Conservation (phyloP, 805 yeast genomes). For the Hanseniaspora guilliermondii region DNA sequence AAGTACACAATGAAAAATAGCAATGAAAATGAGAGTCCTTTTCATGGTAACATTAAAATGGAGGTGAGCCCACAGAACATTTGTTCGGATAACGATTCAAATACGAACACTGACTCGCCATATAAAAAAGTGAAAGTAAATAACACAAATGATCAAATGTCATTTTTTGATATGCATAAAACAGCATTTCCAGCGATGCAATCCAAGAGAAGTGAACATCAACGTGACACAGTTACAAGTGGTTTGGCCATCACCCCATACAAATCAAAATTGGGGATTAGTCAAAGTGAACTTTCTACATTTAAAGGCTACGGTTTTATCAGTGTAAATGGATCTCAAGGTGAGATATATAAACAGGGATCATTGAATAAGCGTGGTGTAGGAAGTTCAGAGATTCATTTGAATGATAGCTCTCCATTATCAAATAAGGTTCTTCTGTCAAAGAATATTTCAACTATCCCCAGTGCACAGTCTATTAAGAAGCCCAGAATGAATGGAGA, state of each 20-base stretch:
- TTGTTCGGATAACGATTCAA: not conserved
- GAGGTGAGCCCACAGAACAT: not conserved
- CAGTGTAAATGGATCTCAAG: not conserved
- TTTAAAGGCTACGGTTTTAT: not conserved
- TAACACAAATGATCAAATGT: not conserved
- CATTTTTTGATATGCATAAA: not conserved
- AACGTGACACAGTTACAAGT: constrained; percentile 14
- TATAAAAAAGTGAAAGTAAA: not conserved
- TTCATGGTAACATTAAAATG: not conserved
- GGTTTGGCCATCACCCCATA: constrained; percentile 20
- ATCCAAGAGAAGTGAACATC: not conserved
- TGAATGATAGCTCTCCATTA: not conserved
- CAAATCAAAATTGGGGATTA: constrained; percentile 19
- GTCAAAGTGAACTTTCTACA: constrained; percentile 15
- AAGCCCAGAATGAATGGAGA: constrained; percentile 16
- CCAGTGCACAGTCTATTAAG: constrained; percentile 28
- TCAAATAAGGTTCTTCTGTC: not conserved
- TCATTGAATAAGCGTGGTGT: not conserved
- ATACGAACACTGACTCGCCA: not conserved
- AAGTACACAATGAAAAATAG: not conserved
- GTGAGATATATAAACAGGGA: not conserved
- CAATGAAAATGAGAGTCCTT: not conserved
- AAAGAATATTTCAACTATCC: constrained; percentile 30
- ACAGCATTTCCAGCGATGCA: not conserved
- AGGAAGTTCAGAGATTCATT: no score